phyloP scores from a whole-genome alignment of 2,329 filamentous ascomycete genomes.

The Fusarium sambucinum region DNA sequence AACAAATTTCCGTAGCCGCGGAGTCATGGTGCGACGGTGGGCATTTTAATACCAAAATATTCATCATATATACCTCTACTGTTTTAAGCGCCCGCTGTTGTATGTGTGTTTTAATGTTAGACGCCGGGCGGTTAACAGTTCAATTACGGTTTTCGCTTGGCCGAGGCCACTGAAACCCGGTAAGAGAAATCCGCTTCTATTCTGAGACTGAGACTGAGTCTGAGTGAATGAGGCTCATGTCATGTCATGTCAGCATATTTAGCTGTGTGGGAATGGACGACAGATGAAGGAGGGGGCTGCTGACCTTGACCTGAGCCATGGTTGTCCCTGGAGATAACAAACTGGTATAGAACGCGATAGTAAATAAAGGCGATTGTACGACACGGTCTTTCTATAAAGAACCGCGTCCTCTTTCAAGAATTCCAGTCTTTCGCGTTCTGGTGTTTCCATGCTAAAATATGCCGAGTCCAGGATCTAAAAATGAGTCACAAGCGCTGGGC shows the following conservation, averaged over 20 bases:
- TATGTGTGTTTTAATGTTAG: constrained; percentile 20
- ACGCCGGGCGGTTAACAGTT: constrained; percentile 39
- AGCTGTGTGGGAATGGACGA: constrained; percentile 9
- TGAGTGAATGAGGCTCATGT: constrained; percentile 17
- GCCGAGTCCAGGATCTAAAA: constrained; percentile 47
- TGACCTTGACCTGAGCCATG: constrained; percentile 29
- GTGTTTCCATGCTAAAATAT: constrained; percentile 19
- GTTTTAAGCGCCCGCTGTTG: constrained; percentile 36
- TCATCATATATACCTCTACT: not conserved
- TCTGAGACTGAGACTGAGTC: constrained; percentile 24
- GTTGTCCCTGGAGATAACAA: constrained; percentile 35
- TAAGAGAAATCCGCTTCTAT: constrained; percentile 37
- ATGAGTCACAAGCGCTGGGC: constrained; percentile 52
- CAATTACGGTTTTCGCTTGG: constrained; percentile 15
- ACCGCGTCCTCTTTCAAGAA: constrained; percentile 13
- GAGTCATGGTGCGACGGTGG: constrained; percentile 39
- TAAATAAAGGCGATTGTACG: constrained; percentile 23
- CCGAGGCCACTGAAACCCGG: constrained; percentile 38
- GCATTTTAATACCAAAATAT: constrained; percentile 28
- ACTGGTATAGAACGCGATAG: constrained; percentile 28
- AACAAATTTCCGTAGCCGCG: constrained; percentile 48
- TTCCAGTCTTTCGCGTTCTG: constrained; percentile 21
- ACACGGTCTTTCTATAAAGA: constrained; percentile 22
- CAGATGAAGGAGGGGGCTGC: constrained; percentile 4
- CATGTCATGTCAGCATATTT: not conserved